Evolutionary conservation across 345 rosid genomes (phyloP), one percentile per base, ranked within the genome.

Genomic region (Hypericum androsaemum): DNA sequence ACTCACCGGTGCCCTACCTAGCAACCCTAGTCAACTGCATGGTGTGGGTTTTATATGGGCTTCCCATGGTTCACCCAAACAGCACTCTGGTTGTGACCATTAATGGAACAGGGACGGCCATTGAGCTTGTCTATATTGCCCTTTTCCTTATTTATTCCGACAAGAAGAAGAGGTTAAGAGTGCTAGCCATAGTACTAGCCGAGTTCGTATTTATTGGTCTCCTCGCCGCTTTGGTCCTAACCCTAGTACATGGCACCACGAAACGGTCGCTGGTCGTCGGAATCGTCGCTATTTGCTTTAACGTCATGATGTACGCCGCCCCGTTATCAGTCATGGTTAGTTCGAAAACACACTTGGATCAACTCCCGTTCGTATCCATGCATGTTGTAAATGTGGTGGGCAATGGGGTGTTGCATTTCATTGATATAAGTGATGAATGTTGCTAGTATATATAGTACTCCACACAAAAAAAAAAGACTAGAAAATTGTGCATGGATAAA

Each of bases 1-100:
- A 69, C 73, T 86, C 94, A 13, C 63, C 89, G 6, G 62, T 41
- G 6, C 98, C 98, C 12, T 90, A 90, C 65, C 58, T 90, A 3
- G 92, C 89, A n/a, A 77, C 95, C 32, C 60, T 86, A 10, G 66
- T 79, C 58, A 90, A 90, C 74, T 87, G 96, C 71, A 37, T 78
- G 78, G 66, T 78, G 10, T 90, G 98, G 98, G 78, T 82, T 7
- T 50, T 90, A 50, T 90, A 84, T 12, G 98, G 98, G 0, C 75
- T 87, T 6, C 98, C 98, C 4, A 41, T 64, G 65, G 92, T 90
- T 45, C 84, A 70, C 63, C 87, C 96, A 0, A 4, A 87, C 52
- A 87, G 84, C 73, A 60, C 53, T 15, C 61, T 87, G 64, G 89
- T 90, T 37, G 4, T 78, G 11, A 90, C 95, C 69, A 87, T 87